Base-by-base conservation (phyloP, 192 early-diverging fungal genomes). In the Irineochytrium annulatum region DNA sequence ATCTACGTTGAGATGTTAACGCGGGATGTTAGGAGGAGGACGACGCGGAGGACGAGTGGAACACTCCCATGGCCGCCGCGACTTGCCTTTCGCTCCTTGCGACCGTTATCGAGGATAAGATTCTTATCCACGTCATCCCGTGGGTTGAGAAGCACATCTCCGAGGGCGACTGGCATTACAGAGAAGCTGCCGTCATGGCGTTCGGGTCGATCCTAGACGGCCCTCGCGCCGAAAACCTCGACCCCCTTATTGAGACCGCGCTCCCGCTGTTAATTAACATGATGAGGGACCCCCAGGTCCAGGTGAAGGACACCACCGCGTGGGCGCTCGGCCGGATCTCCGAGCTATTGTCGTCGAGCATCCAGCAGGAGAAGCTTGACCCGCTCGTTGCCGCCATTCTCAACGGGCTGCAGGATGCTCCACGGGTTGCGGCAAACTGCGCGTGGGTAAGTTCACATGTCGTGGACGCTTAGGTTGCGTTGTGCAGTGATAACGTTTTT, bases 1-100 rank as follows among this genome's bases (percentile, higher is more conserved):
- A 53, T 35, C 11, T 79, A 53, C 19, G 11, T n/a, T n/a, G n/a
- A n/a, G n/a, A n/a, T n/a, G n/a, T n/a, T n/a, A n/a, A n/a, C n/a
- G n/a, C n/a, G n/a, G n/a, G 13, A 49, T 34, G n/a, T 14, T 49
- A 65, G 81, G 95, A 98, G 35, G 95, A 96, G 67, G 94, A 98
- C 39, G 93, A 94, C 19, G 97, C 98, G 62, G 97, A 96, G 59
- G 97, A 99, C 69, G 95, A 98, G 72, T 99, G 95, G 95, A 97
- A 91, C 70, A 83, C 93, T 37, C 86, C 91, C 3, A 99, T 99
- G 97, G 94, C 95, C 26, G 91, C 97, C 24, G 90, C 90, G 22
- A 98, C 95, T 6, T 98, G 95, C 62, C 74, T 99, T 58, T 79
- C 91, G 5, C 77, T 94, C 49, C 82, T 95, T 34, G 90, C 95